These are phyloP conservation scores for Rhododendron molle DNA, from an alignment of 148 eudicot genomes.

Conservation along the genomic window DNA sequence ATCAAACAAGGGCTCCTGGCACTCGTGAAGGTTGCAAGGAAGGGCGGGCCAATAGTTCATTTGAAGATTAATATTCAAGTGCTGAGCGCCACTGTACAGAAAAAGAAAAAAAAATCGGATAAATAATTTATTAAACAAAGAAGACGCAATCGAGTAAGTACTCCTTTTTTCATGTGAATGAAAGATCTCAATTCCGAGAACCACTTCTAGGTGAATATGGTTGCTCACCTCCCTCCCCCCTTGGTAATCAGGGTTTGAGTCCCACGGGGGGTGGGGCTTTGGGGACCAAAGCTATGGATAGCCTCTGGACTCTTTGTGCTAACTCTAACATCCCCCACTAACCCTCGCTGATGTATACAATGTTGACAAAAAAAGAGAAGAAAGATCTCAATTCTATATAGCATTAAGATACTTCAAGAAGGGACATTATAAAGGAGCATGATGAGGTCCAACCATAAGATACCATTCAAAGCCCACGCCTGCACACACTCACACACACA, in stretches of 20 bases:
- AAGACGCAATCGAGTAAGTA: not conserved
- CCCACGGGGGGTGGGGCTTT: no score
- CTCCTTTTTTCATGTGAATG: not conserved
- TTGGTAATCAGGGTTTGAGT: no score
- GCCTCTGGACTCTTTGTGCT: no score
- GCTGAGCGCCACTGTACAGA: conserved; percentile 55
- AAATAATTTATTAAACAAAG: not conserved
- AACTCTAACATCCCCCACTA: no score
- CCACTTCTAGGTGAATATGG: no score
- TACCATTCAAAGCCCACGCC: not conserved
- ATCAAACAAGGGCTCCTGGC: conserved; percentile 74
- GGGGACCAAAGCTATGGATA: no score
- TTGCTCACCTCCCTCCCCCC: no score
- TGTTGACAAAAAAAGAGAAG: no score
- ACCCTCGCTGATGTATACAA: no score
- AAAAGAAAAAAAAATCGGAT: not conserved
- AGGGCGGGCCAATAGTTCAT: conserved; percentile 95
- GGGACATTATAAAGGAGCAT: not conserved
- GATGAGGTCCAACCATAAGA: not conserved
- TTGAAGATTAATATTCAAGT: conserved; percentile 82
- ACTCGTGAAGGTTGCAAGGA: conserved; percentile 73
- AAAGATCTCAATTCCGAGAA: not conserved
- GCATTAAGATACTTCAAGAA: not conserved
- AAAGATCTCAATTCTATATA: not conserved
- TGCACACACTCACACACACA: not conserved